Conservation (phyloP, 2,329 filamentous ascomycete species). For the Pseudovirgaria hyperparasitica region DNA sequence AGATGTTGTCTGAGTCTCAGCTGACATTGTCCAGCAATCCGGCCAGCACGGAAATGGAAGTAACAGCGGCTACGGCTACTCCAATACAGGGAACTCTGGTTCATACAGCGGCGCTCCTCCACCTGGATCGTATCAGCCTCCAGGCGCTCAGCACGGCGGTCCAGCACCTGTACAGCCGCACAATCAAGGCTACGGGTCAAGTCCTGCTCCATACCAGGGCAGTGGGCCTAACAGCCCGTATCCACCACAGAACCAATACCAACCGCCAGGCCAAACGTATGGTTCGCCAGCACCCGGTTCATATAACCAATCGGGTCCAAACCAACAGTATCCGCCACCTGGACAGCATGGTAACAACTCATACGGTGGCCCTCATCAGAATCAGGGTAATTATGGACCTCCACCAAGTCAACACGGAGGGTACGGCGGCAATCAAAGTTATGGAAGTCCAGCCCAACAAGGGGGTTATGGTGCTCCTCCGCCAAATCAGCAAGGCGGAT, state of each 20-base stretch:
- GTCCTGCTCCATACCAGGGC: neutral
- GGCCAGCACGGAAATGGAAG: conserved; percentile 1
- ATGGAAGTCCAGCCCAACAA: neutral
- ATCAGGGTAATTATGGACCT: neutral
- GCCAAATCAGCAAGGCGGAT: too few species aligned
- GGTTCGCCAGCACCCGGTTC: neutral
- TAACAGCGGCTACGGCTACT: conserved; percentile 49
- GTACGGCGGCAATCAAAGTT: conserved; percentile 1
- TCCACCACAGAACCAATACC: conserved; percentile 8
- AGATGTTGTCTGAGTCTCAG: conserved; percentile 41
- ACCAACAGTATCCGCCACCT: conserved; percentile 3
- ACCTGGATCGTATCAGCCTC: conserved; percentile 45
- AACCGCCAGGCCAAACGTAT: conserved; percentile 6
- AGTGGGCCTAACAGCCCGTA: conserved; percentile 9
- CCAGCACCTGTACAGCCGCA: conserved; percentile 1
- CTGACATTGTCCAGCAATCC: conserved; percentile 33
- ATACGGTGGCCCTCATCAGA: neutral
- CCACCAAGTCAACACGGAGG: neutral
- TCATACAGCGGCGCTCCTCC: conserved; percentile 52
- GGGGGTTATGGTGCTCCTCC: neutral
- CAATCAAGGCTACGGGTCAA: neutral
- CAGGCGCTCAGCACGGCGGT: conserved; percentile 10
- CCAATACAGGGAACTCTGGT: conserved; percentile 38
- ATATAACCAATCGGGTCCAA: neutral
- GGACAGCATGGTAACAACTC: conserved; percentile 5